Evolutionary conservation across 2,329 filamentous ascomycete species (phyloP), one percentile per base, ranked within the genome.

Genomic region (Capronia coronata): DNA sequence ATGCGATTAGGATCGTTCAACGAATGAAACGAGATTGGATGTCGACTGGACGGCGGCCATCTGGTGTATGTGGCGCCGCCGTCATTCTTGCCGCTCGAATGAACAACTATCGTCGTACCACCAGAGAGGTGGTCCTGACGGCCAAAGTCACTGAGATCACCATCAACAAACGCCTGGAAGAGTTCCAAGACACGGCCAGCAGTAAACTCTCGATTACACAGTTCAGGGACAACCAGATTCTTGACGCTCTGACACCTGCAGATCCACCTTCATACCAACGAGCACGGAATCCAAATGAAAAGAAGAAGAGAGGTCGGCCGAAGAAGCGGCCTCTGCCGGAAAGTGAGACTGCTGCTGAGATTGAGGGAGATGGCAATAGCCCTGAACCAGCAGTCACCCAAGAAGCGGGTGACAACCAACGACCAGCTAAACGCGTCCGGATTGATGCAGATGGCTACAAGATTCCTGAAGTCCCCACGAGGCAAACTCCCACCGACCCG

Each of bases 11-110:
- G 47, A 84, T 98, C 45, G 83, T 95, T 48, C 83, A 86, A 66
- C 84, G 93, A 54, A 97, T 98, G 93, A 90, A 87, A 58, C 78
- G 87, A 46, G 93, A 98, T 69, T 97, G 93, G 90, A 97, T 98
- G 80, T 84, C 90, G 40, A 88, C 90, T 65, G 93, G 93, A 61
- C 86, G 93, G 62, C 84, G 93, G 34, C 93, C 93, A 13, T 91
- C 91, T 5, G 93, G 93, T 58, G 84, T 97, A 47, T 96, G 90
- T 66, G 93, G 93, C 54, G 93, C 93, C 10, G 94, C 90, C 59
- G 78, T 98, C 41, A 86, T 98, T 54, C 84, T 98, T 66, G 93
- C 93, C 5, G 91, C 93, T 7, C 86, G 93, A 45, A 97, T 97
- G 85, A 94, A 96, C 76, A 97, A 97, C 68, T 98, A 94, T 65